A percentile compares a stretch with the other conserved stretches of the same genome.
These are phyloP conservation scores for Dinochytrium kinnereticum DNA, from an alignment of 371 early-diverging fungal species.

Conservation along the genomic window DNA sequence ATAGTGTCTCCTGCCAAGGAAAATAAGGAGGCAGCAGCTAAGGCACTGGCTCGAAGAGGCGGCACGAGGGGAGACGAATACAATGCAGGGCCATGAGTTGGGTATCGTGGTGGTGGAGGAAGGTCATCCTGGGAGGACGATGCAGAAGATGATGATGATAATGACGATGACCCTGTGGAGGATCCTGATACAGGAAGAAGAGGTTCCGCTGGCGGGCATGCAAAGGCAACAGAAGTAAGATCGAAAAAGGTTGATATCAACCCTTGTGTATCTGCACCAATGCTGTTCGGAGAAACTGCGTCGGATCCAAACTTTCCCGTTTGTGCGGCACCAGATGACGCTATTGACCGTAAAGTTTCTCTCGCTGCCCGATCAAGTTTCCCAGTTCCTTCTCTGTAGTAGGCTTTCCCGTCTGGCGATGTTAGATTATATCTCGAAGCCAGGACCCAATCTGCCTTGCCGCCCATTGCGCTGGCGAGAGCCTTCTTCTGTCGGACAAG, in stretches of 20 bases:
- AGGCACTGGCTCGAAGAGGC: slow-evolving; percentile 23
- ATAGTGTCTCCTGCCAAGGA: slow-evolving; percentile 35
- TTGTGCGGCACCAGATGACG: slow-evolving; percentile 12
- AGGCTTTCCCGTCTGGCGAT: slow-evolving; percentile 14
- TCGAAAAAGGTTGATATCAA: slow-evolving; percentile 12
- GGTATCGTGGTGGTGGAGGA: slow-evolving; percentile 2
- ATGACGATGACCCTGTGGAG: not conserved
- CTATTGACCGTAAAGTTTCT: slow-evolving; percentile 20
- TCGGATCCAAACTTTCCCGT: not conserved
- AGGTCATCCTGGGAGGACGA: not conserved
- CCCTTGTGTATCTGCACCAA: slow-evolving; percentile 9
- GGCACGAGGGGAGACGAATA: slow-evolving; percentile 19
- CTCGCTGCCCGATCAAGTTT: slow-evolving; percentile 26
- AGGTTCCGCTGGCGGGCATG: slow-evolving; percentile 11
- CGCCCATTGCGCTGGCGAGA: slow-evolving; percentile 28
- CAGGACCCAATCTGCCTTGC: slow-evolving; percentile 43
- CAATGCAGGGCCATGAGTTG: slow-evolving; percentile 12
- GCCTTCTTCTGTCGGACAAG: slow-evolving; percentile 34
- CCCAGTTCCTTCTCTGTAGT: slow-evolving; percentile 19
- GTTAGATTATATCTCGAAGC: slow-evolving; percentile 21
- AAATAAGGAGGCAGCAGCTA: slow-evolving; percentile 29
- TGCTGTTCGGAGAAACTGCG: not conserved
- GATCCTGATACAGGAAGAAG: not conserved
- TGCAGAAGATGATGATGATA: not conserved
- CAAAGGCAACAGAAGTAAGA: slow-evolving; percentile 11